A percentile compares a stretch with the other conserved stretches of the same genome.
phyloP scores from a whole-genome alignment of 495 filamentous ascomycete species.

The Beverwykella pulmonaria region DNA sequence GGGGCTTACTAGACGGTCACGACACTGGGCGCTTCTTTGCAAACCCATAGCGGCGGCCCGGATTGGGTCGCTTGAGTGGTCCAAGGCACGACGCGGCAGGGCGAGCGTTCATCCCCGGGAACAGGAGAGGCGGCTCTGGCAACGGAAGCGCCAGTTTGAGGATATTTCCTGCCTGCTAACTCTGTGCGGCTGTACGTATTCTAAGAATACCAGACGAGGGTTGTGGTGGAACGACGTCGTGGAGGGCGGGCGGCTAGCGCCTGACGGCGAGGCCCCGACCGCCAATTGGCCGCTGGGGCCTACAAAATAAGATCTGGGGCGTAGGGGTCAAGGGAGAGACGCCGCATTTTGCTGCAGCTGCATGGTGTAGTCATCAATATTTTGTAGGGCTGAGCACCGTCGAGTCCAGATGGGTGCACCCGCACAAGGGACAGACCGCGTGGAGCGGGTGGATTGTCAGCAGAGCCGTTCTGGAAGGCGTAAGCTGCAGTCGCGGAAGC shows the following conservation, averaged over 20 bases:
- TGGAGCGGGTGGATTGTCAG: conserved; percentile 7
- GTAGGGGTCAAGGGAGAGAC: conserved; percentile 16
- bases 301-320: conserved; percentile 29
- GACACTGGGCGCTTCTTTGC: conserved; percentile 34
- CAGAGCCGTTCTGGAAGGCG: conserved; percentile 26
- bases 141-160: conserved; percentile 40
- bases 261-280: conserved; percentile 1
- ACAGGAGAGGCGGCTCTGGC: conserved; percentile 8
- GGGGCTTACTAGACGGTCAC: conserved; percentile 34
- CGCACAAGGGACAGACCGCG: not conserved
- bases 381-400: conserved; percentile 34
- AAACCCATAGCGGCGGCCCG: conserved; percentile 11
- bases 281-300: conserved; percentile 20
- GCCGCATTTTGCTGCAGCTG: conserved; percentile 7
- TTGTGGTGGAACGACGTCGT: conserved; percentile 15
- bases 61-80: conserved; percentile 31
- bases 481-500: not conserved
- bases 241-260: conserved; percentile 31
- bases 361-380: conserved; percentile 16
- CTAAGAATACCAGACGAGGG: conserved; percentile 25
- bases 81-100: conserved; percentile 12
- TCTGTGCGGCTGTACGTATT: conserved; percentile 27
- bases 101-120: conserved; percentile 14
- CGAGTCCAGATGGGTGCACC: not conserved
- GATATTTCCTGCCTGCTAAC: conserved; percentile 3